A percentile compares a stretch with the other conserved stretches of the same genome.
Evolutionary conservation across 106 monocot species (phyloP).

Genomic region (Phalaenopsis equestris): DNA sequence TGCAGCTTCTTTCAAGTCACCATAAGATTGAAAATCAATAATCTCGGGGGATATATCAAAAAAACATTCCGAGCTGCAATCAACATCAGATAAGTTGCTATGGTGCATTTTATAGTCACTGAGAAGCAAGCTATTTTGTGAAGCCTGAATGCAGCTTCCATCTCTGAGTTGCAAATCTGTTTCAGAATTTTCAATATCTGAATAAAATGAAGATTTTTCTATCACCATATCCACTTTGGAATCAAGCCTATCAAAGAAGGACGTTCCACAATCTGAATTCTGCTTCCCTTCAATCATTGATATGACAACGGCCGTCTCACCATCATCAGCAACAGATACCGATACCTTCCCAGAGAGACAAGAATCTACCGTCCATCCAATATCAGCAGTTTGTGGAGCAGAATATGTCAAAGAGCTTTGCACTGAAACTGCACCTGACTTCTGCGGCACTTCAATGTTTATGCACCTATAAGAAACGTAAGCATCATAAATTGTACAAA

Average conservation of each 20-base stretch:
- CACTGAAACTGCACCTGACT: slow-evolving; percentile 12
- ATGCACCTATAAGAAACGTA: slow-evolving; percentile 40
- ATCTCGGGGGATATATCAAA: slow-evolving; percentile 15
- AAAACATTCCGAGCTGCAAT: slow-evolving; percentile 12
- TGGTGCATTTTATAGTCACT: background rate
- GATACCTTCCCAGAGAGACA: slow-evolving; percentile 58
- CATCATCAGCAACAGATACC: slow-evolving; percentile 84
- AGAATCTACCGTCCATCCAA: slow-evolving; percentile 25
- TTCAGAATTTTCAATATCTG: slow-evolving; percentile 3
- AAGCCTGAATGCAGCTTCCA: slow-evolving; percentile 7
- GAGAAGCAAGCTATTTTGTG: background rate
- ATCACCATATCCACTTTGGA: background rate
- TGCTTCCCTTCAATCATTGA: slow-evolving; percentile 60
- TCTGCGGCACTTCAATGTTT: slow-evolving; percentile 17
- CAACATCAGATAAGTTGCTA: slow-evolving; percentile 3
- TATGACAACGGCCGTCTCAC: slow-evolving; percentile 89
- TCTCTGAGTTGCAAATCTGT: slow-evolving; percentile 8
- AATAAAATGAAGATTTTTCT: background rate
- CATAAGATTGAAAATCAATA: slow-evolving; percentile 7
- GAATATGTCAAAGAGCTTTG: slow-evolving; percentile 20
- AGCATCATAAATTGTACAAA: background rate
- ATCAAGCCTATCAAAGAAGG: slow-evolving; percentile 8
- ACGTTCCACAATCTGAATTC: slow-evolving; percentile 12
- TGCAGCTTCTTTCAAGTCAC: slow-evolving; percentile 7
- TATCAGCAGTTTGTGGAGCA: slow-evolving; percentile 15